Evolutionary conservation across 441 rosid genomes (phyloP).

Genomic region (Eutrema salsugineum): DNA sequence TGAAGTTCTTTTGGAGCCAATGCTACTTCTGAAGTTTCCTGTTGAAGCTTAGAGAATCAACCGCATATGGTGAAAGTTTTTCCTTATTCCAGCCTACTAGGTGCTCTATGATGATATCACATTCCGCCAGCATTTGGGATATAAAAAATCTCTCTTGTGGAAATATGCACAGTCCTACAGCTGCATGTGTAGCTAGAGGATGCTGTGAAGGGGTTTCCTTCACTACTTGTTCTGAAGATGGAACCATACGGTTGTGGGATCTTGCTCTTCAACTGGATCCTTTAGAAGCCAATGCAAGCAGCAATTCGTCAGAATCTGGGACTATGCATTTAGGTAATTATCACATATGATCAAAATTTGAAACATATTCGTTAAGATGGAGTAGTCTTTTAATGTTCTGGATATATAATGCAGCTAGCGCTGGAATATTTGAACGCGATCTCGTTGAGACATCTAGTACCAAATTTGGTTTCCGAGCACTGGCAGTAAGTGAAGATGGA

Average conservation of each 20-base stretch:
- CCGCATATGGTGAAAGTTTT: constrained; percentile 22
- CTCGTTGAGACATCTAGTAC: constrained; percentile 46
- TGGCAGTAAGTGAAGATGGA: constrained; percentile 79
- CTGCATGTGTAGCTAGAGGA: constrained; percentile 79
- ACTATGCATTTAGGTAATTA: constrained; percentile 56
- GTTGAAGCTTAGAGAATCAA: constrained; percentile 19
- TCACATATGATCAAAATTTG: constrained; percentile 1
- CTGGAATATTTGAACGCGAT: constrained; percentile 77
- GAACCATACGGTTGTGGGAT: constrained; percentile 86
- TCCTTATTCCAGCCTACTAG: constrained; percentile 56
- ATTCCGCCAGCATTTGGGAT: constrained; percentile 85
- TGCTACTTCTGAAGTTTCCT: constrained; percentile 11
- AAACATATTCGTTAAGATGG: background rate
- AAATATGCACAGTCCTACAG: constrained; percentile 66
- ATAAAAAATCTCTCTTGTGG: constrained; percentile 81
- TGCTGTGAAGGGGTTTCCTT: constrained; percentile 84
- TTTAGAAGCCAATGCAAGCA: constrained; percentile 31
- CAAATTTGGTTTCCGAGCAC: constrained; percentile 66
- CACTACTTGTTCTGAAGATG: constrained; percentile 91
- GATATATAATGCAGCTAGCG: constrained; percentile 44
- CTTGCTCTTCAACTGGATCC: constrained; percentile 51
- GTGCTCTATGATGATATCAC: constrained; percentile 64
- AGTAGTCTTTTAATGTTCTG: background rate
- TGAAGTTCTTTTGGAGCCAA: constrained; percentile 12
- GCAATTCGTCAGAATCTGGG: constrained; percentile 28